Evolutionary conservation across 306 rosid species (phyloP), one percentile per base, ranked within the genome.

Genomic region (Inga oerstediana): DNA sequence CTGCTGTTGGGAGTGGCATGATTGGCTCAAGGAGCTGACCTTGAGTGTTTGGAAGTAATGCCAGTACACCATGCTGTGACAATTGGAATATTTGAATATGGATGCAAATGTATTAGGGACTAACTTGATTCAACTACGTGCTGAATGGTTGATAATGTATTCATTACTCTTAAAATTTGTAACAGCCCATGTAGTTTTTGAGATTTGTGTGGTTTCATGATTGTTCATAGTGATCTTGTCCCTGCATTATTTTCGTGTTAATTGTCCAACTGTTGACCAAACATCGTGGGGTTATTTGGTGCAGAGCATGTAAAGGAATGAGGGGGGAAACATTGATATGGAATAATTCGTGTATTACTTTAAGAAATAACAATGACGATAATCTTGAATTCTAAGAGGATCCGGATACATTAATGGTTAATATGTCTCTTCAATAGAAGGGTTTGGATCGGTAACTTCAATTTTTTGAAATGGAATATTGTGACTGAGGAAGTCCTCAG

Each of bases 21-120:
- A 94, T 65, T 77, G 97, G 94, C 75, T 76, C 89, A 84, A 88
- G 91, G 71, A 91, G 91, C 75, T 94, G 79, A 89, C 90, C 87
- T 73, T 56, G 2, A 48, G n/a, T 59, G 44, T 30, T 49, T 74
- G 41, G 66, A 22, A 77, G 16, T 54, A 44, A 83, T 52, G 59
- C 75, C 72, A 68, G 39, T 24, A 30, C 37, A 37, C 61, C 49
- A 86, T 74, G 81, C 64, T 62, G 88, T 74, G 62, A 10, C 72
- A 43, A 72, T 56, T 82, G 70, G 84, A 83, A 77, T 82, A 52
- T 82, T 30, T 73, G 81, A 10, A 82, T 64, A 93, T 90, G 86
- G 68, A 59, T 90, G 93, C 89, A 89, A 68, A 54, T 83, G 52
- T 85, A 61, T 82, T 70, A 84, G 79, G 85, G 77, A 56, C 94